Conservation (phyloP, 2,329 filamentous ascomycete genomes). For the Chrysosporium keratinophilum region DNA sequence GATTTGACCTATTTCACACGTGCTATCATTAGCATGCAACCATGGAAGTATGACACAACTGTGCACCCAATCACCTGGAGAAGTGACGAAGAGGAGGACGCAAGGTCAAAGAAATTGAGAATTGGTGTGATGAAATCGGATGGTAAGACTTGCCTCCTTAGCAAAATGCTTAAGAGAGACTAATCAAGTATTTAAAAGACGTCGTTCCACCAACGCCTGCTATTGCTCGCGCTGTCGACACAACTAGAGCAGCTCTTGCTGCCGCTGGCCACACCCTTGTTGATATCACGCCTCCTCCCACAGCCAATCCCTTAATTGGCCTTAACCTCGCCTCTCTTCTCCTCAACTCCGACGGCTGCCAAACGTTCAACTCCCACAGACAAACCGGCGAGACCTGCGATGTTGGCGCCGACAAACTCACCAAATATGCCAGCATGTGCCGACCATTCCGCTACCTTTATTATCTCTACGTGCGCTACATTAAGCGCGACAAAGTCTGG, state of each 20-base stretch:
- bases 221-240: constrained; percentile 63
- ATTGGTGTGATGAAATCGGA: constrained; percentile 72
- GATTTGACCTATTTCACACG: constrained; percentile 79
- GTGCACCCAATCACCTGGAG: constrained; percentile 81
- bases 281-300: constrained; percentile 54
- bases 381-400: constrained; percentile 70
- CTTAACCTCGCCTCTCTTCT: constrained; percentile 68
- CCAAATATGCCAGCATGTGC: constrained; percentile 61
- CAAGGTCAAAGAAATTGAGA: constrained; percentile 52
- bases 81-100: constrained; percentile 49
- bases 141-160: constrained; percentile 27
- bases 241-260: constrained; percentile 57
- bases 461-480: constrained; percentile 79
- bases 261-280: constrained; percentile 65
- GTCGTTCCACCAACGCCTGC: constrained; percentile 82
- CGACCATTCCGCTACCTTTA: constrained; percentile 70
- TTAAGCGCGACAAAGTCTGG: constrained; percentile 66
- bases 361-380: constrained; percentile 68
- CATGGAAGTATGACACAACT: constrained; percentile 79
- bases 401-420: constrained; percentile 63
- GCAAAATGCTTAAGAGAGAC: background rate
- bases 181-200: constrained; percentile 27
- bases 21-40: constrained; percentile 65
- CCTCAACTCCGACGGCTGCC: constrained; percentile 73
- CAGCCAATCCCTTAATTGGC: constrained; percentile 66